Conservation (phyloP, 208 protist species). For the Wallacemonas rigidus region DNA sequence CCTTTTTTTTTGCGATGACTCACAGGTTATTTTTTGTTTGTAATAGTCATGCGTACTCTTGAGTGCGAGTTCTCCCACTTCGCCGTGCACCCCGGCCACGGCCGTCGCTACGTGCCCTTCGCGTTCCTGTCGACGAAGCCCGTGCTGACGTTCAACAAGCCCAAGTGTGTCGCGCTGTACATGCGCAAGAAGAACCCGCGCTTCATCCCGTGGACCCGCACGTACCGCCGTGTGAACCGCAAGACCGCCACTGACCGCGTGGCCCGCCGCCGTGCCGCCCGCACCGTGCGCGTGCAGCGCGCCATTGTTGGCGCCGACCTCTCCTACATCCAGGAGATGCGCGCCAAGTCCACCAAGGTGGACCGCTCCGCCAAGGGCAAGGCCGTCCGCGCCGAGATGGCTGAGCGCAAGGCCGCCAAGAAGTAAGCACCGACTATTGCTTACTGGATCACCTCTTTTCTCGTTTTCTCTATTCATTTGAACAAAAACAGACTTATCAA, state of each 20-base stretch:
- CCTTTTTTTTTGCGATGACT: constrained; percentile 5
- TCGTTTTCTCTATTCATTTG: constrained; percentile 8
- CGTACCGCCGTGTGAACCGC: constrained; percentile 93
- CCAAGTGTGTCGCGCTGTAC: constrained; percentile 92
- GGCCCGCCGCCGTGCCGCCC: constrained; percentile 76
- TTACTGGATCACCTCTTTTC: constrained; percentile 19
- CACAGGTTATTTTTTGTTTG: constrained; percentile 16
- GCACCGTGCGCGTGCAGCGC: constrained; percentile 72
- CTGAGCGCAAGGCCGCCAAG: constrained; percentile 90
- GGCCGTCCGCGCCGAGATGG: constrained; percentile 86
- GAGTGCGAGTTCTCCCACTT: constrained; percentile 94
- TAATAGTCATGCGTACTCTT: constrained; percentile 70
- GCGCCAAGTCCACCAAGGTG: constrained; percentile 62
- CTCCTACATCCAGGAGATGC: constrained; percentile 89
- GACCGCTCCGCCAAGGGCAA: constrained; percentile 90
- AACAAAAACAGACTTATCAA: not conserved
- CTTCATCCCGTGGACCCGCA: constrained; percentile 92
- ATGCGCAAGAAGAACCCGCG: constrained; percentile 95
- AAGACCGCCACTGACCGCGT: constrained; percentile 90
- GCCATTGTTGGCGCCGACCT: constrained; percentile 89
- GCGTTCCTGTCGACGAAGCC: constrained; percentile 94
- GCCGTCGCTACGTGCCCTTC: constrained; percentile 92
- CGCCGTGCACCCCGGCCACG: constrained; percentile 93
- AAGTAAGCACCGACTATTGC: constrained; percentile 51
- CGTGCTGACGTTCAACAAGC: constrained; percentile 91